Evolutionary conservation across 164 flowering plant species (phyloP).

Genomic region (Cinnamomum micranthum): DNA sequence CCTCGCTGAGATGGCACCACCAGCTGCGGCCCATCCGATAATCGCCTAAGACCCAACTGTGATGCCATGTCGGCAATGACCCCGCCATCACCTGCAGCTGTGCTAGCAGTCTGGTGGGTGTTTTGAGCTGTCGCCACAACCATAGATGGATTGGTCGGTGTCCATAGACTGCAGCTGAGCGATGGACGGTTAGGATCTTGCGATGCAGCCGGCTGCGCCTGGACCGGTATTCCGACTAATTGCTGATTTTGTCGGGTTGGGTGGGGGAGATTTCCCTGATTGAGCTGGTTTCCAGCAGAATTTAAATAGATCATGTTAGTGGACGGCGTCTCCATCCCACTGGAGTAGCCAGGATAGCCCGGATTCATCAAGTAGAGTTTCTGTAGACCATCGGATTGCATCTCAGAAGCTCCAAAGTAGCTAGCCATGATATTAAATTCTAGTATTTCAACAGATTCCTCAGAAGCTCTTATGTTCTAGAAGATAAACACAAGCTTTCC

Average conservation of each 20-base stretch:
- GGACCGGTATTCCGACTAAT: constrained; percentile 59
- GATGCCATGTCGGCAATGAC: constrained; percentile 14
- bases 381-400: constrained; percentile 74
- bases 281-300: constrained; percentile 24
- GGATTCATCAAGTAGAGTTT: constrained; percentile 95
- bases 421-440: constrained; percentile 53
- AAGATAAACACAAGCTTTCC: not conserved
- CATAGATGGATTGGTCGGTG: constrained; percentile 27
- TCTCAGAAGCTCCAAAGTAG: constrained; percentile 74
- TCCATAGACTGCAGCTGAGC: constrained; percentile 61
- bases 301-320: constrained; percentile 55
- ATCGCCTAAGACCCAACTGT: constrained; percentile 26
- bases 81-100: not conserved
- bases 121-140: constrained; percentile 23
- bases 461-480: not conserved
- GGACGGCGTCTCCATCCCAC: constrained; percentile 31
- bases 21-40: constrained; percentile 19
- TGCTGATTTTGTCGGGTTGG: constrained; percentile 37
- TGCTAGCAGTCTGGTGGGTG: constrained; percentile 13
- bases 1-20: constrained; percentile 33
- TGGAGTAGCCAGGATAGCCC: constrained; percentile 56
- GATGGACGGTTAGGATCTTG: constrained; percentile 28
- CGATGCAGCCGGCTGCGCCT: constrained; percentile 7
- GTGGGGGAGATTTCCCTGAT: constrained; percentile 19
- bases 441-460: not conserved